phyloP scores from a whole-genome alignment of 305 asterid genomes.

The Ruellia speciosa region DNA sequence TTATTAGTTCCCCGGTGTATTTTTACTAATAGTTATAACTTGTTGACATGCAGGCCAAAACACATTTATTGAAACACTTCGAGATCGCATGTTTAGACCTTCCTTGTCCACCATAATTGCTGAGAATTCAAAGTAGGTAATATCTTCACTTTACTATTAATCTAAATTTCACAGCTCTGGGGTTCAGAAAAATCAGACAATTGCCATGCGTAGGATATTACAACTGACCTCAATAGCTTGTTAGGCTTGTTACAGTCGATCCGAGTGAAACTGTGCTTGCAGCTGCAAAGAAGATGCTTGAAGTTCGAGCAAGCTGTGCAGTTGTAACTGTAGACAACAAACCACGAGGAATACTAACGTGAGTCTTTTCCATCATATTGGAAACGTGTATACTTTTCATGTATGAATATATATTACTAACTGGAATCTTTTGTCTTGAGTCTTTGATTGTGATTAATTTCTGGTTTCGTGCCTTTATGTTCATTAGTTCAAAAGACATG shows the following conservation, averaged over 20 bases:
- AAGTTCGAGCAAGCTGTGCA: conserved; percentile 52
- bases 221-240: background rate
- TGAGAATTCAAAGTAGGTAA: conserved; percentile 97
- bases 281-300: conserved; percentile 79
- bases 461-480: no score
- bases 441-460: no score
- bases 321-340: conserved; percentile 69
- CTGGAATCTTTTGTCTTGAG: no score
- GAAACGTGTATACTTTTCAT: no score
- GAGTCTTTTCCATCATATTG: no score
- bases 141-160: conserved; percentile 40
- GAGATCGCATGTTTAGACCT: conserved; percentile 89
- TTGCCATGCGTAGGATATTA: no score
- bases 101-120: conserved; percentile 75
- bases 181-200: no score
- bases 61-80: conserved; percentile 77
- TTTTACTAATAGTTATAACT: conserved; percentile 15
- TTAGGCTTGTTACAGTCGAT: conserved; percentile 68
- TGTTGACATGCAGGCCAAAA: conserved; percentile 52
- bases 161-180: background rate
- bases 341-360: conserved; percentile 91
- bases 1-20: conserved; percentile 12
- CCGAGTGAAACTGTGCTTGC: conserved; percentile 70
- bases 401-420: no score
- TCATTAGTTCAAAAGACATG: conserved; percentile 74